Conservation (phyloP, 352 stramenopile genomes). For the Pseudoperonospora humuli region DNA sequence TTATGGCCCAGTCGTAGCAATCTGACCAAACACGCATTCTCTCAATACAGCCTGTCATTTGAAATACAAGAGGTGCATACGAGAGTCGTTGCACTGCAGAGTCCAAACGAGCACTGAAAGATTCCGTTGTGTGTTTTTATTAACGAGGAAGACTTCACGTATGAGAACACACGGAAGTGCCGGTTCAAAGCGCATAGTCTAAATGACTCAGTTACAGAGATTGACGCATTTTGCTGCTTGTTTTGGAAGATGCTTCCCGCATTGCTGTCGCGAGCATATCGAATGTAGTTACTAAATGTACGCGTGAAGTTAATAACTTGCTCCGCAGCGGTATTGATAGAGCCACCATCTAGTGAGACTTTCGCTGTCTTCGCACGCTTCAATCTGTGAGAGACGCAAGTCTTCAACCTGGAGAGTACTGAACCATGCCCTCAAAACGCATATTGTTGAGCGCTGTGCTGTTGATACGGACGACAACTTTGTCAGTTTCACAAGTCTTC, state of each 20-base stretch:
- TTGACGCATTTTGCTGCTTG: too few species aligned
- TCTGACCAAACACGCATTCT: too few species aligned
- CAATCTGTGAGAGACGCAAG: conserved; percentile 27
- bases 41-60: too few species aligned
- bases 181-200: too few species aligned
- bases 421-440: conserved; percentile 56
- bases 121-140: too few species aligned
- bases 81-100: too few species aligned
- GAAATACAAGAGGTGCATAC: too few species aligned
- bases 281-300: conserved; percentile 50
- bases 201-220: too few species aligned
- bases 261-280: conserved; percentile 68
- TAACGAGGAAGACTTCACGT: too few species aligned
- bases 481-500: conserved; percentile 8
- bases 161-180: too few species aligned
- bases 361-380: conserved; percentile 33
- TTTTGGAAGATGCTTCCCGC: conserved; percentile 61
- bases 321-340: neutral
- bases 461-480: conserved; percentile 34
- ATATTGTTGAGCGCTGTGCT: conserved; percentile 37
- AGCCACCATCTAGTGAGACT: conserved; percentile 8
- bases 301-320: neutral
- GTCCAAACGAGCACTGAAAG: too few species aligned
- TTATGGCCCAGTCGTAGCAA: too few species aligned
- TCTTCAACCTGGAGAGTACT: conserved; percentile 34